Base-by-base conservation (phyloP, 306 rosid species). In the Parietaria judaica region DNA sequence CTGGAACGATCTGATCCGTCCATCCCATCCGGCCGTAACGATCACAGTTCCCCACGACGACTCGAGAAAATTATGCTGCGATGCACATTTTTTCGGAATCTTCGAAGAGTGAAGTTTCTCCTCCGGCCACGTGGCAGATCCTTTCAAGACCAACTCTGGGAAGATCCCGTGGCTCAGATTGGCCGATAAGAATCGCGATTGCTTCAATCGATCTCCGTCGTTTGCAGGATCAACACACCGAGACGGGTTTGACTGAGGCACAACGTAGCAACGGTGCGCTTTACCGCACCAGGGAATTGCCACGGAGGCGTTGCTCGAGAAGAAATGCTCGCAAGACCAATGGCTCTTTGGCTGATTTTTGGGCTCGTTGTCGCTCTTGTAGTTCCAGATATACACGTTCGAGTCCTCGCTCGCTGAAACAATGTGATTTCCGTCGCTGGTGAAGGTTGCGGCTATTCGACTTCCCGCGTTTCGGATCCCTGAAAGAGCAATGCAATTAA, bases 71-170 rank as follows among this genome's bases (percentile, higher is more conserved):
- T 73, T 83, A 77, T 67, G 70, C 65, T 83, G 83, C 6, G 87
- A 83, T 74, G 79, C 81, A 64, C 78, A 55, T 69, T 74, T 71
- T 38, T 45, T 6, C 4, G 59, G 50, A 39, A 81, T 79, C 35
- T 65, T 48, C 41, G 37, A 16, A 6, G 58, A 31, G 1, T 81
- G 64, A 68, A 81, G 88, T 1, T 75, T 65, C 73, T 86, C 90
- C 70, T 81, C 95, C 0, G 90, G 95, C 90, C 95, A 86, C 3
- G 88, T 83, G 1, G 90, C 81, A n/a, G 86, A 65, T 64, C 77
- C 90, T 80, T 70, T 83, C 11, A 84, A 80, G 67, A 74, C 63
- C 49, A 68, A 63, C 74, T 86, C 89, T 3, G 75, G 71, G 51
- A 82, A 64, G 64, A 83, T 76, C 38, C 75, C 77, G 0, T 74